Base-by-base conservation (phyloP, 441 rosid species). In the Erodium moschatum region DNA sequence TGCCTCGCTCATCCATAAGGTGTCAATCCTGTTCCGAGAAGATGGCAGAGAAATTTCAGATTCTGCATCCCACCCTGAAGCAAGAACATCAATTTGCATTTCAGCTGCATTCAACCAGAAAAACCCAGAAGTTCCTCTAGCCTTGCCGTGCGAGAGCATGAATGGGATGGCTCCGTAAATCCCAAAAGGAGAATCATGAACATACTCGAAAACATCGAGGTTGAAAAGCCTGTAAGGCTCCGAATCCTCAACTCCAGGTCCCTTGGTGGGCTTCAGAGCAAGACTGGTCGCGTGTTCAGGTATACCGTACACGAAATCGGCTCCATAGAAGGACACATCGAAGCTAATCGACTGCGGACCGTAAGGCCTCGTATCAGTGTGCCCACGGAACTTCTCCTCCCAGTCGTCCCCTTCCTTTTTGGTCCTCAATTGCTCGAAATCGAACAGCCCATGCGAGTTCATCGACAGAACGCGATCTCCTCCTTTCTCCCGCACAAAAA, bases 81-180 rank as follows among this genome's bases (percentile, higher is more conserved):
- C 95, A 71, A 95, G 72, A 15, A 95, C 97, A 84, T 95, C 99
- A 81, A 95, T 91, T 83, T 95, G 97, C 99, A 95, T 95, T 77
- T 95, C 99, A 0, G 99, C 99, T 24, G 97, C 96, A 77, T 95
- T 95, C 74, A 95, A 72, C 99, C 99, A 95, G 79, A 95, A 92
- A 73, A 95, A 92, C 0, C 99, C 99, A 0, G 86, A 84, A 68
- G 83, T 87, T 73, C 81, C 86, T 10, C 95, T 89, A 0, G 79
- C 77, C 77, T 87, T 89, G 15, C 98, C 91, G 61, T 90, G 99
- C 0, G 95, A 86, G 70, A 91, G 81, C 98, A 95, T 95, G 74
- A 95, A 87, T 0, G 99, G 97, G 20, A 92, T 90, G 0, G 99
- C 83, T 3, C 99, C 99, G 69, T 95, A 95, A 48, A 95, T 81